Evolutionary conservation across 495 filamentous ascomycete species (phyloP).

Genomic region (Entonaema liquescens): DNA sequence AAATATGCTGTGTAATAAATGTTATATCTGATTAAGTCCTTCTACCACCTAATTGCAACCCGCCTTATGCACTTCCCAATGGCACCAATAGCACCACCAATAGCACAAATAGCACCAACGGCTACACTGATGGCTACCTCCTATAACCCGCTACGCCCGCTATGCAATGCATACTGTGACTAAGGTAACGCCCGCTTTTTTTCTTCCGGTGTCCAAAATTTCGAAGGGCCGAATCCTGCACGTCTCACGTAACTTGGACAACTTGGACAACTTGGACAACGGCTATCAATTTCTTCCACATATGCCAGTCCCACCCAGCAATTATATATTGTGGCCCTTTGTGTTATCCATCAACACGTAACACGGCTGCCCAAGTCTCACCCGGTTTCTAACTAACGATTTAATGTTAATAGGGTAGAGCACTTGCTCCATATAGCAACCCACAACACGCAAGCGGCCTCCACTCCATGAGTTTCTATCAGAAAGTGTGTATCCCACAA

Average conservation of each 20-base stretch:
- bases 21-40: slow-evolving; percentile 12
- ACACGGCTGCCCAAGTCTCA: slow-evolving; percentile 15
- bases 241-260: slow-evolving; percentile 33
- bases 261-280: slow-evolving; percentile 12
- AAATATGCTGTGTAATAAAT: neutral
- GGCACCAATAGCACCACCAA: too few species aligned
- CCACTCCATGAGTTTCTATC: slow-evolving; percentile 16
- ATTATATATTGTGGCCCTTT: slow-evolving; percentile 31
- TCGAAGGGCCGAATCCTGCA: slow-evolving; percentile 35
- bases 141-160: neutral
- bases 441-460: slow-evolving; percentile 16
- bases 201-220: slow-evolving; percentile 22
- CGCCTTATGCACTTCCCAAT: too few species aligned
- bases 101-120: too few species aligned
- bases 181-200: slow-evolving; percentile 34
- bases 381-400: slow-evolving; percentile 11
- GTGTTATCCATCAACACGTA: slow-evolving; percentile 37
- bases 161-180: neutral
- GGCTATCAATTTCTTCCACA: slow-evolving; percentile 6
- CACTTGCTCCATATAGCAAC: slow-evolving; percentile 22
- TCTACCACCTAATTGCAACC: neutral
- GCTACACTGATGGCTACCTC: too few species aligned
- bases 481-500: slow-evolving; percentile 23
- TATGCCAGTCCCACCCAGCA: slow-evolving; percentile 20
- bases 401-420: slow-evolving; percentile 16